These are phyloP conservation scores for Candida qinlingensis DNA, from an alignment of 805 yeast genomes.

Conservation along the genomic window DNA sequence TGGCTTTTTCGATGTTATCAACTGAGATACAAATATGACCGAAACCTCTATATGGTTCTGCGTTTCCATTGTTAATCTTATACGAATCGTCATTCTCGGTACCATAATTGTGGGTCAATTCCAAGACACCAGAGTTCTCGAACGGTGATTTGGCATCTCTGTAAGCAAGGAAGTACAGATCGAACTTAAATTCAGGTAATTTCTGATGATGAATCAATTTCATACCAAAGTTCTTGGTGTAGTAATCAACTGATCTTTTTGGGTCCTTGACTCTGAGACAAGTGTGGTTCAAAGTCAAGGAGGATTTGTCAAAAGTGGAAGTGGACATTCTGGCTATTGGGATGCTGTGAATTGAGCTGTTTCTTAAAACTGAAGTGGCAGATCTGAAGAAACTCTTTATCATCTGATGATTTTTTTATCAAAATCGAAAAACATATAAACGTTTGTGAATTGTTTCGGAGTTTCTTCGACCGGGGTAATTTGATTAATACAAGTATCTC, in stretches of 20 bases:
- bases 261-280: constrained; percentile 84
- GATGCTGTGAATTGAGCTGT: no score
- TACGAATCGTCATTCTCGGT: constrained; percentile 53
- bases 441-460: no score
- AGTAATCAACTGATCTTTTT: constrained; percentile 63
- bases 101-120: constrained; percentile 78
- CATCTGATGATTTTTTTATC: no score
- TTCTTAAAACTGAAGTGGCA: no score
- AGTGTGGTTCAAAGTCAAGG: constrained; percentile 53
- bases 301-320: background rate
- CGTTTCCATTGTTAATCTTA: constrained; percentile 74
- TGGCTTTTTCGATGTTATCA: constrained; percentile 63
- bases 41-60: constrained; percentile 80
- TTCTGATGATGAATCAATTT: constrained; percentile 47
- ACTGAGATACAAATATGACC: constrained; percentile 92
- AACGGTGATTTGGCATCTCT: constrained; percentile 16
- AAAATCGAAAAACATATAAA: no score
- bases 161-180: constrained; percentile 62
- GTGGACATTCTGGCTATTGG: constrained; percentile 7
- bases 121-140: constrained; percentile 58
- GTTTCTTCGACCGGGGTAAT: no score
- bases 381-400: no score
- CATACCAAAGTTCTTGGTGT: constrained; percentile 72
- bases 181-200: constrained; percentile 51
- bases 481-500: no score